phyloP scores from a whole-genome alignment of 257 asterid genomes.

The Gentiana dahurica region DNA sequence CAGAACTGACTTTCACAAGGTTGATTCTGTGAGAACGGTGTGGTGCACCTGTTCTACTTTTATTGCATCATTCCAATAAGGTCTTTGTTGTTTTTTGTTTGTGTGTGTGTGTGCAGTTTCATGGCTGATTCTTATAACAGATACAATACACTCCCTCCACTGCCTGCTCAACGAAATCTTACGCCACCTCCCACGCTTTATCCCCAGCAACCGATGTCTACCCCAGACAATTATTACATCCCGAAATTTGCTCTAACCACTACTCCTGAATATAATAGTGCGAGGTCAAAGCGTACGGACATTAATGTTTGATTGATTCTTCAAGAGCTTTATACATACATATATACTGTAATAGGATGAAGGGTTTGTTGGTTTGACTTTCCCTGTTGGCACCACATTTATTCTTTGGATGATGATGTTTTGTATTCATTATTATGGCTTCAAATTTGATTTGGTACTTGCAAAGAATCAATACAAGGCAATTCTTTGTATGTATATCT shows the following conservation, averaged over 20 bases:
- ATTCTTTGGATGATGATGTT: slow-evolving; percentile 7
- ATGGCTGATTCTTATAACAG: slow-evolving; percentile 43
- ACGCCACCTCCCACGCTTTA: slow-evolving; percentile 97
- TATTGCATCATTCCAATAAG: too few relatives aligned
- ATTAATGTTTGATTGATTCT: slow-evolving; percentile 47
- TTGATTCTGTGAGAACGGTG: too few relatives aligned
- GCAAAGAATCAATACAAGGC: not conserved
- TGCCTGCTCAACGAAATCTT: slow-evolving; percentile 89
- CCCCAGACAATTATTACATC: slow-evolving; percentile 70
- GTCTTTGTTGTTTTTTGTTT: not conserved
- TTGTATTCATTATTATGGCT: not conserved
- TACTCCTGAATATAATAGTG: slow-evolving; percentile 33
- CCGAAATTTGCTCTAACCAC: slow-evolving; percentile 44
- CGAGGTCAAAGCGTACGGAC: slow-evolving; percentile 71
- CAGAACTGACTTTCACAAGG: too few relatives aligned
- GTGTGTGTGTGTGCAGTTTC: slow-evolving; percentile 28
- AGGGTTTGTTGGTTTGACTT: not conserved
- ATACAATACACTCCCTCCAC: slow-evolving; percentile 77
- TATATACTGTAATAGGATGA: not conserved
- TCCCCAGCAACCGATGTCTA: slow-evolving; percentile 94
- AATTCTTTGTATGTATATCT: slow-evolving; percentile 3
- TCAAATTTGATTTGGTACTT: not conserved
- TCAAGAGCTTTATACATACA: not conserved
- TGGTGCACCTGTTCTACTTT: too few relatives aligned
- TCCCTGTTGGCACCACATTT: slow-evolving; percentile 2